These are phyloP conservation scores for Rhexocercosporidium sp. DNA, from an alignment of 2,329 filamentous ascomycete genomes.

Conservation along the genomic window DNA sequence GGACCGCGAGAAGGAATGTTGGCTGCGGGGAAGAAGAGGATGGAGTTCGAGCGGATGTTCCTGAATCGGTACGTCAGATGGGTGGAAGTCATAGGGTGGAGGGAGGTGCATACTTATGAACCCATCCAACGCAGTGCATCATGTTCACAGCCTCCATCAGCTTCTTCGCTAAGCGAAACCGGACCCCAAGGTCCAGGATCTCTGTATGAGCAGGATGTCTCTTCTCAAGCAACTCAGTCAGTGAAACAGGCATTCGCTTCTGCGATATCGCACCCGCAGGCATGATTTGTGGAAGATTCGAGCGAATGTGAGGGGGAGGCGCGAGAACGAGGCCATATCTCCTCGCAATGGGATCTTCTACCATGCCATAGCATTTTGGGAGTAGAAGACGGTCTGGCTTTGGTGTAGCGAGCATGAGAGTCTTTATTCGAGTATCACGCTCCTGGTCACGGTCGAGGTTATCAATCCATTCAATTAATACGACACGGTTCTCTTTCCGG, in stretches of 20 bases:
- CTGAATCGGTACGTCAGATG: slow-evolving; percentile 16
- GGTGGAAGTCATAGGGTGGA: slow-evolving; percentile 32
- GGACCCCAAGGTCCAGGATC: slow-evolving; percentile 49
- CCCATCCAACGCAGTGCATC: slow-evolving; percentile 58
- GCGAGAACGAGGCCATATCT: slow-evolving; percentile 36
- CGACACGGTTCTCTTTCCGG: slow-evolving; percentile 37
- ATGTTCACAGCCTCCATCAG: slow-evolving; percentile 53
- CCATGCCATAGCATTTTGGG: slow-evolving; percentile 38
- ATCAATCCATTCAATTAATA: slow-evolving; percentile 37
- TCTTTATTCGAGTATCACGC: slow-evolving; percentile 33
- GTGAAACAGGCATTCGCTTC: slow-evolving; percentile 36
- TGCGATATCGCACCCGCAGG: slow-evolving; percentile 35
- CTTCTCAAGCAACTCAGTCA: slow-evolving; percentile 34
- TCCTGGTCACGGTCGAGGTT: slow-evolving; percentile 32
- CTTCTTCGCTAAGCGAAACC: slow-evolving; percentile 50
- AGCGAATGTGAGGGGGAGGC: slow-evolving; percentile 36
- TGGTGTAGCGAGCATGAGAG: slow-evolving; percentile 36
- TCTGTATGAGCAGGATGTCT: slow-evolving; percentile 30
- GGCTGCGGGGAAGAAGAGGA: slow-evolving; percentile 51
- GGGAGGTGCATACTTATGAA: slow-evolving; percentile 53
- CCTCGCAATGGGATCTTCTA: slow-evolving; percentile 31
- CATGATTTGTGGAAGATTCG: slow-evolving; percentile 32
- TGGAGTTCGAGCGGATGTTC: slow-evolving; percentile 44
- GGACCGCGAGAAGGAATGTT: slow-evolving; percentile 39
- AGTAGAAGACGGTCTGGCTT: slow-evolving; percentile 34